Base-by-base conservation (phyloP, 208 protist species). In the Angomonas ambiguus region DNA sequence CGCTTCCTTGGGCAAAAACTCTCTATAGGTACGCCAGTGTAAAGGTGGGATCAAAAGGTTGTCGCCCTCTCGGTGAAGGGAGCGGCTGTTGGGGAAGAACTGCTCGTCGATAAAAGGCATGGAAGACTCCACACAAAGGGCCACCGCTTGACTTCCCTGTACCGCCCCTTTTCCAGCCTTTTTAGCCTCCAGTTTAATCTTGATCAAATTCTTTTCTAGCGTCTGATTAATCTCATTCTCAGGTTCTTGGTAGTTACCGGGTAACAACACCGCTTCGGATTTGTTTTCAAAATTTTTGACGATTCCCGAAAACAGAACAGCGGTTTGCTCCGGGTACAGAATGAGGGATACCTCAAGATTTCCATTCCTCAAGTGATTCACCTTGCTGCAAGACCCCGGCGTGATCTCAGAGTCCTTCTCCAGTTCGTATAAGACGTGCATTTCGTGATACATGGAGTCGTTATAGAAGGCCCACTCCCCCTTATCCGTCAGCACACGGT, bases 401-500 rank as follows among this genome's bases (percentile, higher is more conserved):
- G 72, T 72, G 16, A 86, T 62, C 8, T 76, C 78, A 30, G 71
- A 80, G 28, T 69, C 51, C 11, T 58, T 68, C 4, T 71, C 55
- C 35, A 92, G 72, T 3, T 69, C 69, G 60, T 76, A 86, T 22
- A 55, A 61, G 27, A 92, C 77, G 48, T 81, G 74, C 53, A 82
- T 77, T 41, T 78, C 74, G 64, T 82, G 87, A 41, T 62, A 55
- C 25, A 73, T 53, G 30, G 65, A 79, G 71, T 87, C 83, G 42
- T 83, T 84, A 73, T 86, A 88, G 51, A 88, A 88, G 59, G 79
- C 75, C 85, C 85, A 92, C n/a, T 62, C 65, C 0, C 71, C 74
- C 24, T 66, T 77, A 5, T 79, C 74, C 33, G 73, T 78, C 20
- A 92, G 45, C 27, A 92, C 73, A 34, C 80, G 80, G 67, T 84